phyloP scores from a whole-genome alignment of 208 protist species.

The Spongospora subterranea region DNA sequence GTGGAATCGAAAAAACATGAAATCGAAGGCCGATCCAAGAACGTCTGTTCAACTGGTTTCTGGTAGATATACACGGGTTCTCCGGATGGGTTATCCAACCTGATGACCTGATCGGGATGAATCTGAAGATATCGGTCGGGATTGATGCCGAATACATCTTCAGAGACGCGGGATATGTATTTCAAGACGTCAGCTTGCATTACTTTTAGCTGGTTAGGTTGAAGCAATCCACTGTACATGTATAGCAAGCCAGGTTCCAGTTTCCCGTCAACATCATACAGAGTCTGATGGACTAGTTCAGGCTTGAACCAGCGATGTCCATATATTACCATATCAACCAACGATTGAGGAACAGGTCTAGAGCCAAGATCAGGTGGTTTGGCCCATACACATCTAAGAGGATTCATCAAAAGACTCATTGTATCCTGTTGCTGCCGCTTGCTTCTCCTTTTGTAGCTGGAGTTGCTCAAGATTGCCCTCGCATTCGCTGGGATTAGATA shows the following conservation, averaged over 20 bases:
- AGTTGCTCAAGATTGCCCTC: no score
- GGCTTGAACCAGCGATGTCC: conserved; percentile 35
- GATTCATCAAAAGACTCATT: not conserved
- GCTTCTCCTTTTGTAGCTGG: no score
- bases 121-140: conserved; percentile 13
- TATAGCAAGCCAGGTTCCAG: not conserved
- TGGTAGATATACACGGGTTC: not conserved
- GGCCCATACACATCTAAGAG: not conserved
- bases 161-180: not conserved
- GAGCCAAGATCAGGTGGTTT: not conserved
- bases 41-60: not conserved
- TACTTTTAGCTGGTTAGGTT: not conserved
- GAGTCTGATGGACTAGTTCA: conserved; percentile 5
- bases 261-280: not conserved
- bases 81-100: conserved; percentile 16
- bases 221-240: not conserved
- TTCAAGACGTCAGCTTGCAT: not conserved
- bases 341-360: not conserved
- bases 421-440: not conserved
- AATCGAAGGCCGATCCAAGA: not conserved
- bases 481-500: no score
- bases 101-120: not conserved
- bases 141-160: conserved; percentile 46
- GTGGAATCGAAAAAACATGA: not conserved
- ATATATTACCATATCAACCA: not conserved